Base-by-base conservation (phyloP, 306 rosid genomes). In the Acacia crassicarpa region DNA sequence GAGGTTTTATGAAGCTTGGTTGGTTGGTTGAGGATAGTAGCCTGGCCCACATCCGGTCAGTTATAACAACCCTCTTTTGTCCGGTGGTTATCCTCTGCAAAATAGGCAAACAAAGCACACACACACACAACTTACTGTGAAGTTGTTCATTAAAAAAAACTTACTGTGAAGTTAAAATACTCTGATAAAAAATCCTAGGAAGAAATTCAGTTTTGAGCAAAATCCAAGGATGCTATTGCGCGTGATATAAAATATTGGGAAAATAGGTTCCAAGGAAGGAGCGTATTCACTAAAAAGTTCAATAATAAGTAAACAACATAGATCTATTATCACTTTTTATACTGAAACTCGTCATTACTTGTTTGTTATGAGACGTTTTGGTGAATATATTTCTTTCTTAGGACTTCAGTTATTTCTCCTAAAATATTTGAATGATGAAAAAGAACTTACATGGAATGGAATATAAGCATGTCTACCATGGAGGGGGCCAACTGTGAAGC, bases 1-100 rank as follows among this genome's bases (percentile, higher is more conserved):
- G 76, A 2, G 51, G 87, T 27, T 30, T 63, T 32, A 15, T 13
- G 43, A 88, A 88, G 81, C 91, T 86, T 32, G 93, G 91, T 67
- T 90, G 91, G 67, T 86, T 82, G 30, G 91, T 90, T 25, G 90
- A 88, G 46, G 86, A 86, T 58, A 88, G 66, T 20, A 90, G 45
- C 84, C 90, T 82, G 27, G 90, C 93, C 93, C 93, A 90, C 91
- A 90, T 90, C 76, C 90, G 79, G 74, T 90, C 93, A 16, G 93
- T 90, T 35, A 87, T 86, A 74, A 80, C 88, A 32, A 90, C 90
- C 77, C 77, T 82, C 83, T 80, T 86, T 75, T 67, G 89, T 41
- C 22, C 56, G 68, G 78, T 85, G 0, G 20, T 84, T 67, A 90
- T 81, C 73, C 91, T 68, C 90, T 90, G 87, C 83, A 63, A 63